Conservation (phyloP, 768 basidiomycete genomes). For the Phylloporus sp. region DNA sequence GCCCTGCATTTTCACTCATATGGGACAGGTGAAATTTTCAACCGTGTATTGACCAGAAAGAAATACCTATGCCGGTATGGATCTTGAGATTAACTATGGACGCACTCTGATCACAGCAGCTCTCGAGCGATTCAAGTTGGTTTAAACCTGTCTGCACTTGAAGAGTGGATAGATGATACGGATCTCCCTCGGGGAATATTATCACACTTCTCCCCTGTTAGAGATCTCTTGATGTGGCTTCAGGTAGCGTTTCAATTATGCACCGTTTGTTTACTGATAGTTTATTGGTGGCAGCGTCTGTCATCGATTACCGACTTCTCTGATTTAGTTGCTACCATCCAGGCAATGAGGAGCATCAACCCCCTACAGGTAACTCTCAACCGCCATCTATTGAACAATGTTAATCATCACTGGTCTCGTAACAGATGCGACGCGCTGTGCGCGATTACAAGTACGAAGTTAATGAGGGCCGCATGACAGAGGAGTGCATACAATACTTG, state of each 20-base stretch:
- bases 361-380: constrained; percentile 69
- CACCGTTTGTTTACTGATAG: background rate
- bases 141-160: constrained; percentile 78
- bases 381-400: background rate
- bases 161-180: constrained; percentile 88
- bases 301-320: constrained; percentile 88
- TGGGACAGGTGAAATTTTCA: constrained; percentile 73
- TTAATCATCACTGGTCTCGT: background rate
- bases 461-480: constrained; percentile 86
- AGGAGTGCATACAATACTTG: constrained; percentile 93
- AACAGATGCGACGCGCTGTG: constrained; percentile 87
- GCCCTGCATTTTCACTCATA: constrained; percentile 4
- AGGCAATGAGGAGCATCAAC: constrained; percentile 81
- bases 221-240: constrained; percentile 82
- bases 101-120: constrained; percentile 27
- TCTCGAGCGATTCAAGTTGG: constrained; percentile 87
- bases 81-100: background rate
- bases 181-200: constrained; percentile 76
- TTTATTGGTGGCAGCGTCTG: constrained; percentile 49
- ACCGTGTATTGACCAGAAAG: constrained; percentile 83
- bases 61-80: constrained; percentile 87
- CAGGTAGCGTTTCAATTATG: constrained; percentile 47
- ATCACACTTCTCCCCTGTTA: constrained; percentile 78
- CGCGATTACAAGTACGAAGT: constrained; percentile 94
- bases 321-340: constrained; percentile 84